A percentile compares a stretch with the other conserved stretches of the same genome.
These are phyloP conservation scores for Trametes punicea DNA, from an alignment of 768 basidiomycete species.

Conservation along the genomic window DNA sequence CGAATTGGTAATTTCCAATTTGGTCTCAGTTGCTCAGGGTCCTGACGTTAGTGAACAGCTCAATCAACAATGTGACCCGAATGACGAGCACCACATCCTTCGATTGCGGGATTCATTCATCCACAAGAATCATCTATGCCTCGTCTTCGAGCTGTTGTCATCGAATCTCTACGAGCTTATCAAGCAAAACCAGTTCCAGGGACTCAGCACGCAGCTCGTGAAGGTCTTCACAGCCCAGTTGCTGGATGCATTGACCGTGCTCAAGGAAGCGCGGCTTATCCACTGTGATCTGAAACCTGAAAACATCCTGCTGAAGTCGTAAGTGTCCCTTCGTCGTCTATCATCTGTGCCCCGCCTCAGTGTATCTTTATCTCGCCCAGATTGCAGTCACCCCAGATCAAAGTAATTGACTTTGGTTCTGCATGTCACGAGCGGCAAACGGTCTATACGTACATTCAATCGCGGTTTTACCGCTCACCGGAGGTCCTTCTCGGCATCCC, in stretches of 20 bases:
- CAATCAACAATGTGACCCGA: constrained; percentile 90
- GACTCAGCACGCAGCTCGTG: constrained; percentile 92
- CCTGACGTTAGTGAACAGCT: constrained; percentile 47
- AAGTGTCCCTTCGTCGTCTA: constrained; percentile 30
- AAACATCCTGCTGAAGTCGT: constrained; percentile 97
- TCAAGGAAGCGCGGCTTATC: constrained; percentile 94
- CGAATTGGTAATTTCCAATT: constrained; percentile 71
- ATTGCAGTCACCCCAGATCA: constrained; percentile 95
- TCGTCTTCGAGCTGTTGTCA: constrained; percentile 95
- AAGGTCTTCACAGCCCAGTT: constrained; percentile 98
- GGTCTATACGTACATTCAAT: constrained; percentile 99
- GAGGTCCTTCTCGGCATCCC: constrained; percentile 94
- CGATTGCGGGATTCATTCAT: constrained; percentile 95
- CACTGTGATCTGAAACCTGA: constrained; percentile 99
- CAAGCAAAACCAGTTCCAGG: constrained; percentile 99
- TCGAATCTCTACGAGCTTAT: constrained; percentile 99
- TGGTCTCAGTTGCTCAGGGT: not conserved
- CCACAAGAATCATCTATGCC: constrained; percentile 92
- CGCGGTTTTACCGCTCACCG: constrained; percentile 96
- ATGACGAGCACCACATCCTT: constrained; percentile 95
- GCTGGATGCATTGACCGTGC: constrained; percentile 84
- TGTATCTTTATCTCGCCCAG: constrained; percentile 39
- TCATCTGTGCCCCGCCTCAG: not conserved
- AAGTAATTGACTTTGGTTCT: constrained; percentile 98
- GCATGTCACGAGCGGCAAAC: constrained; percentile 99